Conservation (phyloP, 306 rosid genomes). For the Prunus mume region DNA sequence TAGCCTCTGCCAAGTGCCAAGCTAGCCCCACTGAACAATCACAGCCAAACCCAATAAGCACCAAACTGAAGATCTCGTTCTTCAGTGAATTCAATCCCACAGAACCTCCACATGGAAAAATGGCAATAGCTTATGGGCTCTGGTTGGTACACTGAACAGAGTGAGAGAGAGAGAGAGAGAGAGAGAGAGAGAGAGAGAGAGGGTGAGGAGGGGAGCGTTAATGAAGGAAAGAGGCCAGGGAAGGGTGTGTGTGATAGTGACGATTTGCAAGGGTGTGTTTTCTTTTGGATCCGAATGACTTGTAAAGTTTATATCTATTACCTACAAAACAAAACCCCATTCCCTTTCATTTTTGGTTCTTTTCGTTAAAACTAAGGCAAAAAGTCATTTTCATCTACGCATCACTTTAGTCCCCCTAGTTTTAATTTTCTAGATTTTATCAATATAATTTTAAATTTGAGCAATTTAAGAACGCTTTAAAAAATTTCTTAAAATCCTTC, state of each 20-base stretch:
- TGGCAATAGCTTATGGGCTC: neutral
- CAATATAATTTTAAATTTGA: too few species aligned
- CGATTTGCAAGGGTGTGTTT: slow-evolving; percentile 36
- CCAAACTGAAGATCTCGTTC: neutral
- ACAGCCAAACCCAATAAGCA: neutral
- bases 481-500: too few species aligned
- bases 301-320: neutral
- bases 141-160: neutral
- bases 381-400: neutral
- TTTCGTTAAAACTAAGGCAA: slow-evolving; percentile 1
- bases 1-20: neutral
- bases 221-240: neutral
- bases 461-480: too few species aligned
- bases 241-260: slow-evolving; percentile 13
- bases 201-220: slow-evolving; percentile 32
- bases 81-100: neutral
- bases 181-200: neutral
- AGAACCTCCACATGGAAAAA: neutral
- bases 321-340: slow-evolving; percentile 3
- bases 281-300: slow-evolving; percentile 38
- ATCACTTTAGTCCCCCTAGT: too few species aligned
- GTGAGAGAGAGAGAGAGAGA: neutral
- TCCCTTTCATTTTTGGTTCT: neutral
- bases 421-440: too few species aligned
- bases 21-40: neutral